These are phyloP conservation scores for Flammula alnicola DNA, from an alignment of 1,284 basidiomycete genomes.

Conservation along the genomic window DNA sequence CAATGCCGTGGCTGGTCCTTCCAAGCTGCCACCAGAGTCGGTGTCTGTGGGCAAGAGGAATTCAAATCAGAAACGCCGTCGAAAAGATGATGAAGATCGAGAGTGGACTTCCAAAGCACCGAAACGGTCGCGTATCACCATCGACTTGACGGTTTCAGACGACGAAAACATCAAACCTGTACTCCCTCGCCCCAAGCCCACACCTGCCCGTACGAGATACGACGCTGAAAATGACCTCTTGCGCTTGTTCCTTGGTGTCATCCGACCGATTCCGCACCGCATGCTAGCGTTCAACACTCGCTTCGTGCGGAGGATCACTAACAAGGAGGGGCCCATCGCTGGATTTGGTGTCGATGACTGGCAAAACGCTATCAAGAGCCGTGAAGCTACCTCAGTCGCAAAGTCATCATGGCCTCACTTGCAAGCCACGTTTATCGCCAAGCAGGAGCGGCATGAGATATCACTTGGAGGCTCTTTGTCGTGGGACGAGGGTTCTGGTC, in stretches of 20 bases:
- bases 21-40: not conserved
- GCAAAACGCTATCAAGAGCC: not conserved
- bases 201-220: not conserved
- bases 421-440: not conserved
- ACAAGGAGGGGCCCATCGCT: not conserved
- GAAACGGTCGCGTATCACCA: conserved; percentile 4
- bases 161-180: not conserved
- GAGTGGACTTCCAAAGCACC: conserved; percentile 1
- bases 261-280: not conserved
- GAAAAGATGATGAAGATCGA: not conserved
- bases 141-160: conserved; percentile 18
- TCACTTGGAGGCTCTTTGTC: not conserved
- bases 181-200: not conserved
- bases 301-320: not conserved
- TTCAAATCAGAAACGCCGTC: not conserved
- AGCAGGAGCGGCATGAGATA: not conserved
- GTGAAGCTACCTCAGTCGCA: not conserved
- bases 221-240: not conserved
- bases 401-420: not conserved
- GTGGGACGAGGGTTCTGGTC: not conserved
- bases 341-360: not conserved
- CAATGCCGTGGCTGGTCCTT: not conserved
- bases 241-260: not conserved
- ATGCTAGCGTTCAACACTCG: conserved; percentile 5
- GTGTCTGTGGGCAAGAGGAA: not conserved